These are phyloP conservation scores for Skeletonema grethae DNA, from an alignment of 108 stramenopile genomes.

Conservation along the genomic window DNA sequence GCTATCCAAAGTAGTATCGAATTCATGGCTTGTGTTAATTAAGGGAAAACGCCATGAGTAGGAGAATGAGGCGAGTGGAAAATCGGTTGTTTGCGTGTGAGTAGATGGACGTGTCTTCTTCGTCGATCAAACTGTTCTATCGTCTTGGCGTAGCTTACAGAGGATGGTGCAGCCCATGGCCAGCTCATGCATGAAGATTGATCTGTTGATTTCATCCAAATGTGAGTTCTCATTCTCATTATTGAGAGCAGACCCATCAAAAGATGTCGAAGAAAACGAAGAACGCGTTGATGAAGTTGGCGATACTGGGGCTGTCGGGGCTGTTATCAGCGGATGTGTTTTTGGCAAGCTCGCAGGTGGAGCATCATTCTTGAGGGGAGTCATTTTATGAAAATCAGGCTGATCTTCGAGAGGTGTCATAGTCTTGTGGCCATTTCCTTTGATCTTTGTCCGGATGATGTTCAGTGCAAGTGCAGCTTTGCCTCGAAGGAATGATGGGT, in stretches of 20 bases:
- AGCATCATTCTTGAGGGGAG: conserved; percentile 28
- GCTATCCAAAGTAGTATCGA: not conserved
- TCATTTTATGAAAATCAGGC: conserved; percentile 75
- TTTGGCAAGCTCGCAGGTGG: not conserved
- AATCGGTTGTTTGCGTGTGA: not conserved
- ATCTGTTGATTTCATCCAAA: conserved; percentile 19
- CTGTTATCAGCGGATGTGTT: not conserved
- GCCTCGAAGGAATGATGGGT: conserved; percentile 70
- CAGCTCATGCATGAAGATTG: conserved; percentile 46
- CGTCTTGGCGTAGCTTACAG: conserved; percentile 40
- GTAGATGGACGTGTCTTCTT: not conserved
- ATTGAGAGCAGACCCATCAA: not conserved
- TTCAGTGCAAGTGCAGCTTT: conserved; percentile 45
- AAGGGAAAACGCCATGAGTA: not conserved
- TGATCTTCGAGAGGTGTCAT: conserved; percentile 45
- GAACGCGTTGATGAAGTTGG: not conserved
- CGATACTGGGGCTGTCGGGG: not conserved
- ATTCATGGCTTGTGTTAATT: not conserved
- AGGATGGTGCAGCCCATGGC: conserved; percentile 44
- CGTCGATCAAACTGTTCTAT: not conserved
- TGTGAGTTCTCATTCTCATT: not conserved
- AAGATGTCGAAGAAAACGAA: not conserved
- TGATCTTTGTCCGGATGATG: conserved; percentile 71
- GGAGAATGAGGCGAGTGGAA: not conserved
- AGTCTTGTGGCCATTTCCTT: conserved; percentile 75